These are phyloP conservation scores for Cadophora sp. DNA, from an alignment of 2,329 filamentous ascomycete genomes.

Conservation along the genomic window DNA sequence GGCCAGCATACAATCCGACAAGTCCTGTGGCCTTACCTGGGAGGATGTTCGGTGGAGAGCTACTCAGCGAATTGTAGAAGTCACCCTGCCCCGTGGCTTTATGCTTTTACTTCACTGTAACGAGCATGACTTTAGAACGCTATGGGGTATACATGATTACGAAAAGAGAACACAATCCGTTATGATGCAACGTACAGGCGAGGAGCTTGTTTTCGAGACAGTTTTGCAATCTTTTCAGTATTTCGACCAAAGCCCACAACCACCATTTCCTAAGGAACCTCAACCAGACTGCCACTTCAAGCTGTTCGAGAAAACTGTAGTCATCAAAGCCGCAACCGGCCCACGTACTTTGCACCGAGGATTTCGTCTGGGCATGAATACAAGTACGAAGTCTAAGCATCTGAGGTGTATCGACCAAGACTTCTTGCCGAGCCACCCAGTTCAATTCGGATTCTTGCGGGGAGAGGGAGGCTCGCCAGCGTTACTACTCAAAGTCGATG, in stretches of 20 bases:
- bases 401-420: slow-evolving; percentile 78
- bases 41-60: slow-evolving; percentile 82
- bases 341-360: slow-evolving; percentile 77
- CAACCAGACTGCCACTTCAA: slow-evolving; percentile 74
- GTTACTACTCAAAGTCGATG: slow-evolving; percentile 68
- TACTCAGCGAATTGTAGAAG: slow-evolving; percentile 67
- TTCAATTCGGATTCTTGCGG: slow-evolving; percentile 80
- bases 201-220: slow-evolving; percentile 72
- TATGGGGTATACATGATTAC: slow-evolving; percentile 88
- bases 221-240: slow-evolving; percentile 80
- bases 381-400: slow-evolving; percentile 77
- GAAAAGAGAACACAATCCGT: slow-evolving; percentile 77
- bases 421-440: slow-evolving; percentile 67
- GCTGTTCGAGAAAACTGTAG: slow-evolving; percentile 75
- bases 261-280: slow-evolving; percentile 78
- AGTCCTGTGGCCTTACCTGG: slow-evolving; percentile 76
- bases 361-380: slow-evolving; percentile 79
- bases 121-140: slow-evolving; percentile 77
- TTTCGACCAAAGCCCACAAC: slow-evolving; percentile 74
- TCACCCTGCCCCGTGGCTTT: slow-evolving; percentile 79
- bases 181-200: slow-evolving; percentile 72
- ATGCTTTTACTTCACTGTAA: slow-evolving; percentile 72
- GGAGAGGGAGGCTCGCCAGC: slow-evolving; percentile 73
- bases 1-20: slow-evolving; percentile 69
- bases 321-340: slow-evolving; percentile 75